These are phyloP conservation scores for Hymenoscyphus fraxineus DNA, from an alignment of 2,329 filamentous ascomycete species.

Conservation along the genomic window DNA sequence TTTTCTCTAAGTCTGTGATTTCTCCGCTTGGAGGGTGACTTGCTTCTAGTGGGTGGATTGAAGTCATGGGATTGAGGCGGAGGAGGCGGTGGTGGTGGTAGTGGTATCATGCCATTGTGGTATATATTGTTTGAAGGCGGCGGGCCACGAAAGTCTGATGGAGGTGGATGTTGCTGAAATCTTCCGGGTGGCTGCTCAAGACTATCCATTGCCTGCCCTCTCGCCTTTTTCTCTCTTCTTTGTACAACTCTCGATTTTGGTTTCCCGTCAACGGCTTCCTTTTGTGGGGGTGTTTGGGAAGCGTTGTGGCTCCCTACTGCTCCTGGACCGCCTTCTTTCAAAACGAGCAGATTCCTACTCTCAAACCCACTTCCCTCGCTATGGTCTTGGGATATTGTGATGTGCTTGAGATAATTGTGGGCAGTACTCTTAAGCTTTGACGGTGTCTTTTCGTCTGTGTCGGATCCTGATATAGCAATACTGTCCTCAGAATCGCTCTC, in stretches of 20 bases:
- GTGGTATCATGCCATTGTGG: background rate
- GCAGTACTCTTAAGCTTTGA: background rate
- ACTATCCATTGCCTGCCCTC: no score
- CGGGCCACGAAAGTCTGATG: background rate
- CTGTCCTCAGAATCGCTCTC: background rate
- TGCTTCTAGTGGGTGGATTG: background rate
- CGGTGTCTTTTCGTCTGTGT: background rate
- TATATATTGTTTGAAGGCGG: background rate
- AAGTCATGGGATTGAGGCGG: background rate
- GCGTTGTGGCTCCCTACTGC: background rate
- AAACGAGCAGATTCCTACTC: background rate
- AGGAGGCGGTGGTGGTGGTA: background rate
- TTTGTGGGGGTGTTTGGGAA: background rate
- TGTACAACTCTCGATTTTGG: no score
- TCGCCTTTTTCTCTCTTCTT: no score
- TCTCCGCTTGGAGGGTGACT: background rate
- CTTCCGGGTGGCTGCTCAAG: background rate
- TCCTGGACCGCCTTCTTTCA: background rate
- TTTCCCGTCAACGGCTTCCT: no score
- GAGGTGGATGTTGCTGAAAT: background rate
- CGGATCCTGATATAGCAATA: background rate
- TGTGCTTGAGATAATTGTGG: background rate
- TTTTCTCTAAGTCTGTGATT: background rate
- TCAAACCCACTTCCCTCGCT: background rate
- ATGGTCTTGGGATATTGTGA: background rate